Percentiles rank a stretch among this genome's conserved stretches.
phyloP scores from a whole-genome alignment of 139 green algal species.

The Limnomonas spitsbergensis region DNA sequence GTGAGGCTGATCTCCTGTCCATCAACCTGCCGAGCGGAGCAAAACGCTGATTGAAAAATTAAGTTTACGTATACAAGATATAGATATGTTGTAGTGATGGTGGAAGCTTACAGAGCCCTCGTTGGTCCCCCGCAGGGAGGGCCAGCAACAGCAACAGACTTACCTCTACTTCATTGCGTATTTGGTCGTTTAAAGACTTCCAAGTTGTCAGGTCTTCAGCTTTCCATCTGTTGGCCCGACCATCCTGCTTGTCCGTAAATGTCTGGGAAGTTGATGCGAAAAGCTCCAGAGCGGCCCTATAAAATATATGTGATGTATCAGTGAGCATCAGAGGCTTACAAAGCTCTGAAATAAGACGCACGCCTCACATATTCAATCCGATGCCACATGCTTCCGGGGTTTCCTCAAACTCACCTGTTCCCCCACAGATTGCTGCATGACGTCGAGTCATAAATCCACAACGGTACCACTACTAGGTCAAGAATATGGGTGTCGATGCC shows the following conservation, averaged over 20 bases:
- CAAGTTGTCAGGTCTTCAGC: not conserved
- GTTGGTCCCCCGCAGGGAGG: not conserved
- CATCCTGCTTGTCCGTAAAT: not conserved
- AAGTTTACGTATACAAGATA: not conserved
- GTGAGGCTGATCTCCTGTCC: constrained; percentile 30
- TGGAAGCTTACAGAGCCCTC: not conserved
- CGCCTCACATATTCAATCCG: not conserved
- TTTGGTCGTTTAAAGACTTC: not conserved
- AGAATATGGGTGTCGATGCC: constrained; percentile 18
- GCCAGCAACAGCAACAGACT: not conserved
- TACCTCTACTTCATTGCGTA: not conserved
- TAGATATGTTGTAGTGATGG: not conserved
- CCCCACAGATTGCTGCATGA: constrained; percentile 46
- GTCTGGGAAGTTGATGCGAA: too few relatives aligned
- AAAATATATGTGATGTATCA: too few relatives aligned
- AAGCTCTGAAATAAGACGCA: too few relatives aligned
- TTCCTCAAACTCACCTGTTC: constrained; percentile 34
- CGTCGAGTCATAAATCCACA: constrained; percentile 45
- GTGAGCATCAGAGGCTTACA: too few relatives aligned
- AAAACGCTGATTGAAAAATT: too few relatives aligned
- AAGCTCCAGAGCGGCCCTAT: not conserved
- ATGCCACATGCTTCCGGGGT: not conserved
- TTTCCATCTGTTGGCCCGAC: not conserved
- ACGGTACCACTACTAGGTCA: constrained; percentile 25
- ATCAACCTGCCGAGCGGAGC: constrained; percentile 21